Conservation (phyloP, 352 stramenopile species). For the Globisporangium recalcitrans region DNA sequence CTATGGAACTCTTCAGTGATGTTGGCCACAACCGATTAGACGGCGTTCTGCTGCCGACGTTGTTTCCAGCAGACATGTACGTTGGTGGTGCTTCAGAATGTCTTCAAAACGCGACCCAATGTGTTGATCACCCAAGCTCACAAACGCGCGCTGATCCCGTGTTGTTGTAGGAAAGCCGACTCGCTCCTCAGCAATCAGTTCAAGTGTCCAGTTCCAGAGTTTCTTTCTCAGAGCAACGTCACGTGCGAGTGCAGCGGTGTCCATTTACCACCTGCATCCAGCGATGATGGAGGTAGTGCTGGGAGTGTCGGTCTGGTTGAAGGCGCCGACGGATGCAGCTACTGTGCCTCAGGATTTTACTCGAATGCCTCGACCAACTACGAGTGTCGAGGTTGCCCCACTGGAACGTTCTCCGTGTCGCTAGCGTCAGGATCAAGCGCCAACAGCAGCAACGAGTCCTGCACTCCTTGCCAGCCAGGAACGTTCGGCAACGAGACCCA, state of each 20-base stretch:
- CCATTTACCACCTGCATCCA: conserved; percentile 6
- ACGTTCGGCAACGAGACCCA: conserved; percentile 37
- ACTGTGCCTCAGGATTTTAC: conserved; percentile 34
- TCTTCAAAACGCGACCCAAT: too few species aligned
- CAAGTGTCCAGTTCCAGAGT: conserved; percentile 15
- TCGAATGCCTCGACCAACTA: conserved; percentile 42
- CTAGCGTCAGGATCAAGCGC: not conserved
- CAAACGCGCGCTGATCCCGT: not conserved
- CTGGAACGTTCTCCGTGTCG: conserved; percentile 18
- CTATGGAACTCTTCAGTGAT: conserved; percentile 17
- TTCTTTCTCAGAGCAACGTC: conserved; percentile 9
- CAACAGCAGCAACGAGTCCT: conserved; percentile 16
- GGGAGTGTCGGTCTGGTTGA: conserved; percentile 11
- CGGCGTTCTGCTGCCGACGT: conserved; percentile 17
- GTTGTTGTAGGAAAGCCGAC: not conserved
- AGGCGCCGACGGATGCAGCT: conserved; percentile 21
- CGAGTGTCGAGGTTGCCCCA: conserved; percentile 35
- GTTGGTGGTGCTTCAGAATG: conserved; percentile 16
- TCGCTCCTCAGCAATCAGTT: conserved; percentile 25
- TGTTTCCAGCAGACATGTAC: conserved; percentile 28
- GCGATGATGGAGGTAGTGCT: too few species aligned
- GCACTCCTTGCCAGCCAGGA: conserved; percentile 34
- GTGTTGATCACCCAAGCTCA: too few species aligned
- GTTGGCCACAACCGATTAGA: conserved; percentile 30
- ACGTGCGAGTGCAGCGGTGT: conserved; percentile 32